Evolutionary conservation across 176 grass and related monocot species (phyloP).

Genomic region (Triticum urartu): DNA sequence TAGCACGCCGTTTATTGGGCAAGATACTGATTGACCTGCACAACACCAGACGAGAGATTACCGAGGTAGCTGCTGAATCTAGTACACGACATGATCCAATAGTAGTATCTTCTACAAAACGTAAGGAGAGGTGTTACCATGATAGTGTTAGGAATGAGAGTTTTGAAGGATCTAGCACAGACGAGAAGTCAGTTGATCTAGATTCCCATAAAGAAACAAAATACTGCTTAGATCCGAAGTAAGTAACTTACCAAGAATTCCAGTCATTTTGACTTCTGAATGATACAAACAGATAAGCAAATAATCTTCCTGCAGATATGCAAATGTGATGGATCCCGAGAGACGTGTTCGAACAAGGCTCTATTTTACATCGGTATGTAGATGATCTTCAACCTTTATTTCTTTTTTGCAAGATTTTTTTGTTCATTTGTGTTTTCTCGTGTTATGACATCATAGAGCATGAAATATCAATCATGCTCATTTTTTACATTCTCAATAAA

Average conservation of each 20-base stretch:
- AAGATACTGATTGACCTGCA: slow-evolving; percentile 95
- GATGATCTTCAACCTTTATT: slow-evolving; percentile 23
- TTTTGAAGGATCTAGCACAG: slow-evolving; percentile 44
- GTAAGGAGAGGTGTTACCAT: slow-evolving; percentile 45
- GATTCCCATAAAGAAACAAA: slow-evolving; percentile 84
- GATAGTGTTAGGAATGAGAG: slow-evolving; percentile 48
- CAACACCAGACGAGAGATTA: slow-evolving; percentile 83
- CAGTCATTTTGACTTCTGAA: slow-evolving; percentile 22
- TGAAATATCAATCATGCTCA: neutral
- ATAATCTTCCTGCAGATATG: slow-evolving; percentile 70
- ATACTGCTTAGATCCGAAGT: slow-evolving; percentile 99
- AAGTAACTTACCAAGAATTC: slow-evolving; percentile 25
- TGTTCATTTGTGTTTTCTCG: slow-evolving; percentile 10
- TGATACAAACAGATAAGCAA: slow-evolving; percentile 18
- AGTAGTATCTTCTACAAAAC: slow-evolving; percentile 36
- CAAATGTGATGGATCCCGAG: slow-evolving; percentile 90
- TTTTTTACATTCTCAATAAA: neutral
- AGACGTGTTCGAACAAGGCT: slow-evolving; percentile 95
- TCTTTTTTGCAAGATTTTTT: slow-evolving; percentile 7
- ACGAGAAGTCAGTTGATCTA: slow-evolving; percentile 50
- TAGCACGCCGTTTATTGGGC: slow-evolving; percentile 81
- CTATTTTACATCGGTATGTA: slow-evolving; percentile 94
- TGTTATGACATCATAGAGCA: slow-evolving; percentile 13
- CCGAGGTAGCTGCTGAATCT: slow-evolving; percentile 50
- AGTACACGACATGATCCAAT: slow-evolving; percentile 41